These are phyloP conservation scores for Annulohypoxylon moriforme DNA, from an alignment of 495 filamentous ascomycete species.

Conservation along the genomic window DNA sequence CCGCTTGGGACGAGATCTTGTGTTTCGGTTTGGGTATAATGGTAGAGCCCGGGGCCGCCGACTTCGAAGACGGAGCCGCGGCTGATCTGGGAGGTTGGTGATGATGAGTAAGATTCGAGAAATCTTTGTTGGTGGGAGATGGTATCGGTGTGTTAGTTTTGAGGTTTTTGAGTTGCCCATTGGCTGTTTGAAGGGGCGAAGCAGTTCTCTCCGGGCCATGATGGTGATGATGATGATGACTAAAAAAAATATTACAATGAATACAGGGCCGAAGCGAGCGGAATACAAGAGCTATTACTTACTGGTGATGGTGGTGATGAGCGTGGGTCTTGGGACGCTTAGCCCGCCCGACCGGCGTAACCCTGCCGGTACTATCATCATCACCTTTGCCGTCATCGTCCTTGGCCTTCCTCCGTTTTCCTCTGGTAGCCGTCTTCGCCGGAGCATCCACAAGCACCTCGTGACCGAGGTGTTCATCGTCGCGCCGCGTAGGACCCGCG, in stretches of 20 bases:
- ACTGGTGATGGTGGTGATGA: conserved; percentile 72
- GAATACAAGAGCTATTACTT: conserved; percentile 49
- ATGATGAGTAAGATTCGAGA: conserved; percentile 54
- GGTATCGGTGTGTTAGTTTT: conserved; percentile 64
- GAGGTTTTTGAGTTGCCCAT: conserved; percentile 54
- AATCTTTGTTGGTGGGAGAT: conserved; percentile 66
- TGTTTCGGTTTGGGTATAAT: conserved; percentile 68
- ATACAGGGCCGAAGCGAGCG: conserved; percentile 34
- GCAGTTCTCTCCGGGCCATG: conserved; percentile 72
- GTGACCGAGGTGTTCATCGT: conserved; percentile 57
- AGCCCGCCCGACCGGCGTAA: conserved; percentile 66
- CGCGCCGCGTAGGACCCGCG: conserved; percentile 54
- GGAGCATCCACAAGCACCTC: conserved; percentile 49
- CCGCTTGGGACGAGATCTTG: conserved; percentile 70
- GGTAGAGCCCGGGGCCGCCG: conserved; percentile 53
- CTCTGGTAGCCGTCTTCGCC: conserved; percentile 54
- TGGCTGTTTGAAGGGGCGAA: conserved; percentile 56
- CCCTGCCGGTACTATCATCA: conserved; percentile 67
- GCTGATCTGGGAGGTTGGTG: conserved; percentile 54
- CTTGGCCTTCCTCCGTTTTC: conserved; percentile 69
- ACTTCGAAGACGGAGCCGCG: conserved; percentile 47
- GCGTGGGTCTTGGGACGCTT: conserved; percentile 70
- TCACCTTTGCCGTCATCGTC: conserved; percentile 68
- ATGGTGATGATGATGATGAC: conserved; percentile 80
- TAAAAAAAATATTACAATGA: conserved; percentile 50